These are phyloP conservation scores for Themeda triandra DNA, from an alignment of 176 grass and related monocot genomes.

Conservation along the genomic window DNA sequence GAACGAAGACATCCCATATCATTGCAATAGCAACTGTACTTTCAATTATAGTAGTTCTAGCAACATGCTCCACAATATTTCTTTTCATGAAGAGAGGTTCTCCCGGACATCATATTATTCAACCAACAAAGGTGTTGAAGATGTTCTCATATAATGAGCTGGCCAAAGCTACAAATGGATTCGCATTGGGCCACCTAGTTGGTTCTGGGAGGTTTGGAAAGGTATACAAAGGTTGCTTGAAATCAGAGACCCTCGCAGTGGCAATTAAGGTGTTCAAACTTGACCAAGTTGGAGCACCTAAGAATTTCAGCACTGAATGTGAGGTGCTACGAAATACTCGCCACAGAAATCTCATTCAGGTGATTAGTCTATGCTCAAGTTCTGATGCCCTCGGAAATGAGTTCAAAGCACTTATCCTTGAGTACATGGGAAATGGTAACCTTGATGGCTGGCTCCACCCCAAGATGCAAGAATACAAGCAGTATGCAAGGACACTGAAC, in stretches of 20 bases:
- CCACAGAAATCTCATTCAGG: neutral
- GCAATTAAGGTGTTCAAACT: neutral
- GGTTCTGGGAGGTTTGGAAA: neutral
- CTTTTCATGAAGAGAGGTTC: too few species aligned
- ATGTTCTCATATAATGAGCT: too few species aligned
- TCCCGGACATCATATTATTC: too few species aligned
- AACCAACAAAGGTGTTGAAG: too few species aligned
- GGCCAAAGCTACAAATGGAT: too few species aligned
- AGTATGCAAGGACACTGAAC: neutral
- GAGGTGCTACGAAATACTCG: neutral
- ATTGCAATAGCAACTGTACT: too few species aligned
- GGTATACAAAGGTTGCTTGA: neutral
- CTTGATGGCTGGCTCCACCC: neutral
- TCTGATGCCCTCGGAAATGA: neutral
- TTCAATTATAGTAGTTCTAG: too few species aligned
- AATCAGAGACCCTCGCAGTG: too few species aligned
- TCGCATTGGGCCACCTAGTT: neutral
- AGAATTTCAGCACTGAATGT: neutral
- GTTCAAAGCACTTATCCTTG: neutral
- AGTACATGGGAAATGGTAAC: neutral
- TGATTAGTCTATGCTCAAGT: neutral
- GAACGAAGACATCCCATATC: neutral
- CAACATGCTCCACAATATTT: too few species aligned
- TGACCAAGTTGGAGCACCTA: neutral
- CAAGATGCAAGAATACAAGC: neutral